Evolutionary conservation across 2,329 filamentous ascomycete species (phyloP).

Genomic region (Colletotrichum sojae): DNA sequence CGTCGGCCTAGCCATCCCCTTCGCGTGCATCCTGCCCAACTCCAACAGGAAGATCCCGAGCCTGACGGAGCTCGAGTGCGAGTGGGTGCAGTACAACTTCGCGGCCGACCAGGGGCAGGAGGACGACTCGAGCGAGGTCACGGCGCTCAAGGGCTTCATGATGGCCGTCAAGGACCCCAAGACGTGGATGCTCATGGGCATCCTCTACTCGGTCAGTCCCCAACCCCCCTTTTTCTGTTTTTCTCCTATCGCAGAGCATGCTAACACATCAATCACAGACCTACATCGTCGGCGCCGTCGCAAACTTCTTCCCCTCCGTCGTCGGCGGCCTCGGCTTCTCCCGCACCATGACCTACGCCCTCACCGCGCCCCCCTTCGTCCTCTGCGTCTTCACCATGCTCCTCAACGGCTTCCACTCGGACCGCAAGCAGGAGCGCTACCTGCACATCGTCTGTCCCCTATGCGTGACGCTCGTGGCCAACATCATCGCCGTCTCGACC

Average conservation of each 20-base stretch:
- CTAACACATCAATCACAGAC: constrained; percentile 36
- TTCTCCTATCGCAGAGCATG: too few species aligned
- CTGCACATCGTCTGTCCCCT: constrained; percentile 76
- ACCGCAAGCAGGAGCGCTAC: constrained; percentile 79
- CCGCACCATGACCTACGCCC: constrained; percentile 43
- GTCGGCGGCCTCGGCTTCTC: constrained; percentile 44
- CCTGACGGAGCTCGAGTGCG: constrained; percentile 36
- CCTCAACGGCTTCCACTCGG: constrained; percentile 71
- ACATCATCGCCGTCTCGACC: constrained; percentile 78
- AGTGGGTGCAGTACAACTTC: constrained; percentile 41
- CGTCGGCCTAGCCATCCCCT: constrained; percentile 34
- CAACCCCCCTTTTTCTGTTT: too few species aligned
- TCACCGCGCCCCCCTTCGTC: constrained; percentile 61
- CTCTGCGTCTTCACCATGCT: constrained; percentile 56
- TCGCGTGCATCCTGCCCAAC: constrained; percentile 40
- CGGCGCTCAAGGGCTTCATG: constrained; percentile 41
- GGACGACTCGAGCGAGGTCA: constrained; percentile 37
- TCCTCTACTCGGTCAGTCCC: constrained; percentile 46
- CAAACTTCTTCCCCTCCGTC: constrained; percentile 47
- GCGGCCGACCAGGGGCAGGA: constrained; percentile 37
- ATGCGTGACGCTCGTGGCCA: constrained; percentile 72
- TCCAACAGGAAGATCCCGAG: constrained; percentile 40
- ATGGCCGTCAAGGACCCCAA: constrained; percentile 52
- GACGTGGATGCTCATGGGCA: constrained; percentile 53
- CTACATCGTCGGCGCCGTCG: constrained; percentile 48